Evolutionary conservation across 2,329 filamentous ascomycete genomes (phyloP).

Genomic region (Eutypa lata): DNA sequence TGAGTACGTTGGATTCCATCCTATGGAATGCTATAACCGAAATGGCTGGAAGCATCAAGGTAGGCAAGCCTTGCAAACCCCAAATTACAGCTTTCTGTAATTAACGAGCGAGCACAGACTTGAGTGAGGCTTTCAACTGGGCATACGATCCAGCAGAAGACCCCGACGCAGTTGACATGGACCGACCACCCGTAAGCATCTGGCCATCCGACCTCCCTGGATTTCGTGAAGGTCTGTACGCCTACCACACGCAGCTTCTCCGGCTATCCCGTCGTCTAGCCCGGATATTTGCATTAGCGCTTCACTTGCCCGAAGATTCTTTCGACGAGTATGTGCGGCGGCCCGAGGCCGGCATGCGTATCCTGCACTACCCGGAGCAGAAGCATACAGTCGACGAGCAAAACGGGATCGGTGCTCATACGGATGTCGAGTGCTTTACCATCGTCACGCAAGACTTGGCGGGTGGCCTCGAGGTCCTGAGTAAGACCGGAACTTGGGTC

Average conservation of each 20-base stretch:
- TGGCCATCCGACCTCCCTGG: constrained; percentile 29
- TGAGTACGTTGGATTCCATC: constrained; percentile 33
- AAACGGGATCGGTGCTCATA: constrained; percentile 41
- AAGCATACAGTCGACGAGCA: constrained; percentile 16
- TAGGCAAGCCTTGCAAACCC: constrained; percentile 6
- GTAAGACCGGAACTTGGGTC: constrained; percentile 41
- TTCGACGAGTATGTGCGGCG: constrained; percentile 34
- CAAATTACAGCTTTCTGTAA: neutral
- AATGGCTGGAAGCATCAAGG: constrained; percentile 34
- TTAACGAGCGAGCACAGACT: constrained; percentile 11
- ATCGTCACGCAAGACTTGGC: constrained; percentile 42
- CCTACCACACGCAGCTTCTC: constrained; percentile 33
- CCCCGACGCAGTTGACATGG: constrained; percentile 19
- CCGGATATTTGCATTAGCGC: constrained; percentile 37
- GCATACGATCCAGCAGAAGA: constrained; percentile 23
- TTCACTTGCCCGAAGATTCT: constrained; percentile 36
- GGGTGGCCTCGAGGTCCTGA: constrained; percentile 44
- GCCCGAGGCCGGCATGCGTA: constrained; percentile 31
- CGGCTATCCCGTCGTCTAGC: constrained; percentile 34
- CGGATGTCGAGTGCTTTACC: constrained; percentile 47
- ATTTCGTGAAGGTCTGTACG: constrained; percentile 34
- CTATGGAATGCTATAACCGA: constrained; percentile 34
- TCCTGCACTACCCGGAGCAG: constrained; percentile 41
- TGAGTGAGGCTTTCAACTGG: constrained; percentile 29
- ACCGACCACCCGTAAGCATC: constrained; percentile 22